Conservation (phyloP, 2,329 filamentous ascomycete genomes). For the Neopestalotiopsis rosae region DNA sequence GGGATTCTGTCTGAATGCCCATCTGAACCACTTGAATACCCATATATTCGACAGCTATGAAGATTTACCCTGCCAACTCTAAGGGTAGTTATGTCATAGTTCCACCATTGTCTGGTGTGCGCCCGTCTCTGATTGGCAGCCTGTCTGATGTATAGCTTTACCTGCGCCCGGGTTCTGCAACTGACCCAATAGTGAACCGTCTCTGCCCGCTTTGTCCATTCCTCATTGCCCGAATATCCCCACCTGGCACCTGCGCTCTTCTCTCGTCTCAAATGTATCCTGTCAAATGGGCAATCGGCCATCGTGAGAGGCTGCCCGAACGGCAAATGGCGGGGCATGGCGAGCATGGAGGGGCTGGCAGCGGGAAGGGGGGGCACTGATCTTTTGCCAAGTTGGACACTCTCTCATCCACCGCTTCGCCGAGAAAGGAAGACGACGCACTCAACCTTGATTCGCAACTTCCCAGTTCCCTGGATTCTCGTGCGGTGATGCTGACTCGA, state of each 20-base stretch:
- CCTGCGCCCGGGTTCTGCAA: conserved; percentile 2
- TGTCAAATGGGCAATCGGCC: not conserved
- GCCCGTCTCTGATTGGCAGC: not conserved
- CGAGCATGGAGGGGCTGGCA: conserved; percentile 9
- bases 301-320: not conserved
- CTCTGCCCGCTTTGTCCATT: conserved; percentile 1
- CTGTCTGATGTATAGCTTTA: conserved; percentile 13
- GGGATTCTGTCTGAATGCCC: conserved; percentile 9
- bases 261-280: not conserved
- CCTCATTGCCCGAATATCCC: conserved; percentile 9
- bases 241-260: conserved; percentile 10
- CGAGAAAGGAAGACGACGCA: conserved; percentile 1
- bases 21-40: conserved; percentile 4
- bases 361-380: conserved; percentile 9
- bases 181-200: not conserved
- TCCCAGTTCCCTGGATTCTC: not conserved
- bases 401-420: not conserved
- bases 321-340: not conserved
- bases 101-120: conserved; percentile 6
- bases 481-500: not conserved
- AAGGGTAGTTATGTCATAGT: conserved; percentile 17
- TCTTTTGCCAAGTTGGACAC: not conserved
- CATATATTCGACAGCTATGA: not conserved
- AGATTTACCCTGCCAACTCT: not conserved
- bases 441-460: not conserved